Conservation (phyloP, 129 eudicot genomes). For the Flaveria robusta region DNA sequence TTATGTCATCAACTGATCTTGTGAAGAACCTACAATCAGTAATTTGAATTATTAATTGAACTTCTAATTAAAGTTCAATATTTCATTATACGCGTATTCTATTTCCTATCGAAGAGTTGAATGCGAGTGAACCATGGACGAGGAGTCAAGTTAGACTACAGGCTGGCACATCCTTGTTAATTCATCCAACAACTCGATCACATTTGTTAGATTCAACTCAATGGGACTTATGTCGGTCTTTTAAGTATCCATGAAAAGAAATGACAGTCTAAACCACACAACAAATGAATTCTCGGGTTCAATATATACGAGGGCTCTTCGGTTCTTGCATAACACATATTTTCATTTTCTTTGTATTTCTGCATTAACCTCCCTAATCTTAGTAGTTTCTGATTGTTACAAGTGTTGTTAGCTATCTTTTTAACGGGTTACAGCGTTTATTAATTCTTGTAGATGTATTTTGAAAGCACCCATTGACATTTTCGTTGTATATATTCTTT, state of each 20-base stretch:
- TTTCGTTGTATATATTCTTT: neutral
- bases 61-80: neutral
- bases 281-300: too few species aligned
- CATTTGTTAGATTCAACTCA: slow-evolving; percentile 17
- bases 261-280: neutral
- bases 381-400: slow-evolving; percentile 1
- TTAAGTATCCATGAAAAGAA: neutral
- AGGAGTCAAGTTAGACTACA: neutral
- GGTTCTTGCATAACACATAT: slow-evolving; percentile 5
- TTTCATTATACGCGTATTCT: neutral
- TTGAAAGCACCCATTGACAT: neutral
- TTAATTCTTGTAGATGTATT: slow-evolving; percentile 7
- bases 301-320: neutral
- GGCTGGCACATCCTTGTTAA: slow-evolving; percentile 14
- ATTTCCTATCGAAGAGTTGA: slow-evolving; percentile 1
- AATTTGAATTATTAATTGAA: slow-evolving; percentile 14
- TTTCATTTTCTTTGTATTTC: slow-evolving; percentile 7
- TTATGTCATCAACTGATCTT: slow-evolving; percentile 36
- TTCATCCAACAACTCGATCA: neutral
- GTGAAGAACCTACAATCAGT: slow-evolving; percentile 38
- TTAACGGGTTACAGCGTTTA: slow-evolving; percentile 14
- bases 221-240: neutral
- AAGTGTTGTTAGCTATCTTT: slow-evolving; percentile 20
- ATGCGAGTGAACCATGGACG: neutral
- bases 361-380: slow-evolving; percentile 25